These are phyloP conservation scores for Pyrus hybrid DNA, from an alignment of 331 rosid species.

Conservation along the genomic window DNA sequence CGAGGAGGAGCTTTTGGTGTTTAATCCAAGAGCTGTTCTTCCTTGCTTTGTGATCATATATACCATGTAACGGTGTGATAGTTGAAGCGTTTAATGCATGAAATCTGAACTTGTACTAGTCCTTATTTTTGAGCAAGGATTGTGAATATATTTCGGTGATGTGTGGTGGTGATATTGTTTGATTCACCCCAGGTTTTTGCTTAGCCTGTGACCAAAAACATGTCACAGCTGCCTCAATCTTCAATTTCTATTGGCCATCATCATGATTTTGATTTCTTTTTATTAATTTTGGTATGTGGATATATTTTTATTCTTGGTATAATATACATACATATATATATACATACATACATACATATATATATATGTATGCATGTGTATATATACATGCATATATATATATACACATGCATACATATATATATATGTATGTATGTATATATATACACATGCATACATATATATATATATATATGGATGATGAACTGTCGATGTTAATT, in stretches of 20 bases:
- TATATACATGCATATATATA: no score
- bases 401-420: no score
- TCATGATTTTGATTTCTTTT: background rate
- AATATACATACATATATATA: no score
- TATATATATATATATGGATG: background rate
- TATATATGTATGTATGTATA: no score
- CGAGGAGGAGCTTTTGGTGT: slow-evolving; percentile 84
- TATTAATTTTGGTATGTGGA: no score
- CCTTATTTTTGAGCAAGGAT: background rate
- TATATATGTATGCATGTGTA: no score
- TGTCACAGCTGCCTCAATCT: background rate
- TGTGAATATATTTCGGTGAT: background rate
- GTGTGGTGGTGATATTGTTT: background rate
- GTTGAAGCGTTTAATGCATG: background rate
- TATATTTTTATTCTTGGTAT: no score
- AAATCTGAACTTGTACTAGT: fast-evolving
- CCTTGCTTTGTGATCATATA: slow-evolving; percentile 97
- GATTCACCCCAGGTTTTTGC: background rate
- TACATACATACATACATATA: no score
- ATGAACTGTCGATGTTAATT: background rate
- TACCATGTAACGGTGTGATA: slow-evolving; percentile 23
- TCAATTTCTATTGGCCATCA: background rate
- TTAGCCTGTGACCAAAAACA: background rate
- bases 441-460: no score
- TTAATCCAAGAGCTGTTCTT: slow-evolving; percentile 92